A percentile compares a stretch with the other conserved stretches of the same genome.
phyloP scores from a whole-genome alignment of 2,329 filamentous ascomycete genomes.

The Arthrobotrys sinensis region DNA sequence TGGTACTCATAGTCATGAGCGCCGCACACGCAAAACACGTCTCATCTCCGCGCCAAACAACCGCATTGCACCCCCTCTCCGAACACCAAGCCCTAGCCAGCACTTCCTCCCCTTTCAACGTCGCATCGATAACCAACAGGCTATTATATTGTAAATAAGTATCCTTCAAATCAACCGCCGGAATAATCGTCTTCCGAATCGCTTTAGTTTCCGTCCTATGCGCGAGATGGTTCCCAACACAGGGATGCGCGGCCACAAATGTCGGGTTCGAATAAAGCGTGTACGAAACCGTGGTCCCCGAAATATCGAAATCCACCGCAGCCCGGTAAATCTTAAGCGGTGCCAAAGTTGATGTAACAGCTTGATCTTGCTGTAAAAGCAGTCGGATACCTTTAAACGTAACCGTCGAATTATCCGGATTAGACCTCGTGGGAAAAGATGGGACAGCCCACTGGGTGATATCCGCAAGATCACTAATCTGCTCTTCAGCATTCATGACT shows the following conservation, averaged over 20 bases:
- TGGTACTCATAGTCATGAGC: slow-evolving; percentile 60
- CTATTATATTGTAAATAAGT: slow-evolving; percentile 57
- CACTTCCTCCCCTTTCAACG: slow-evolving; percentile 56
- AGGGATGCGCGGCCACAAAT: slow-evolving; percentile 59
- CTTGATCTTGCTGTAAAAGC: slow-evolving; percentile 57
- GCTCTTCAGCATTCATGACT: slow-evolving; percentile 57
- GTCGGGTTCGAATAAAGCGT: slow-evolving; percentile 60
- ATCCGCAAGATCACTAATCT: slow-evolving; percentile 59
- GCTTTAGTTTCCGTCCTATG: slow-evolving; percentile 56
- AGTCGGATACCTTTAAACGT: slow-evolving; percentile 49
- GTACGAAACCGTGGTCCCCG: slow-evolving; percentile 46
- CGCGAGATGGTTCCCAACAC: slow-evolving; percentile 54
- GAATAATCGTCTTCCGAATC: slow-evolving; percentile 58
- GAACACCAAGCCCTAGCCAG: slow-evolving; percentile 60
- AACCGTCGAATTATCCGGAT: slow-evolving; percentile 40
- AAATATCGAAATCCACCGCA: slow-evolving; percentile 58
- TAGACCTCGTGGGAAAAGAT: slow-evolving; percentile 42
- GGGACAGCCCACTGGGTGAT: slow-evolving; percentile 55
- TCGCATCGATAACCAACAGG: slow-evolving; percentile 59
- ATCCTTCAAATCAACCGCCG: slow-evolving; percentile 55
- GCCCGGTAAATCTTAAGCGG: slow-evolving; percentile 58
- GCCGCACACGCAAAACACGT: slow-evolving; percentile 61
- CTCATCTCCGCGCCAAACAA: slow-evolving; percentile 59
- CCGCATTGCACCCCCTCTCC: slow-evolving; percentile 54
- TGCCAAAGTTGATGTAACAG: slow-evolving; percentile 40